A percentile compares a stretch with the other conserved stretches of the same genome.
Conservation (phyloP, 83 land plant genomes). For the Picea engelmannii region DNA sequence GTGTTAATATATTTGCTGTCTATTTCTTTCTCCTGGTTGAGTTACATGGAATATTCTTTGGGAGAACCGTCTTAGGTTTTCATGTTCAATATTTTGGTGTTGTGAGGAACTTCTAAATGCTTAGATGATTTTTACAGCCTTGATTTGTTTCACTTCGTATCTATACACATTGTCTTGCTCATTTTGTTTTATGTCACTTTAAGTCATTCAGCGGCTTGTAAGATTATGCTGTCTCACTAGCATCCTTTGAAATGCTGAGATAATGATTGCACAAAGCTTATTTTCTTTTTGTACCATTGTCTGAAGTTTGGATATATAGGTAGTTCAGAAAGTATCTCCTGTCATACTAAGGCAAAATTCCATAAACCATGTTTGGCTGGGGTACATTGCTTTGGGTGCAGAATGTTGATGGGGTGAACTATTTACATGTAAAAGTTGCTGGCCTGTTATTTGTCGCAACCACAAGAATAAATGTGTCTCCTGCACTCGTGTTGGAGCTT, state of each 20-base stretch:
- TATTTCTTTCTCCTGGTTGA: not conserved
- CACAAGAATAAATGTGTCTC: conserved; percentile 87
- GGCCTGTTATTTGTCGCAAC: conserved; percentile 97
- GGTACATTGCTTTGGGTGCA: conserved; percentile 24
- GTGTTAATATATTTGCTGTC: not conserved
- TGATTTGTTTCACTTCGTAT: not conserved
- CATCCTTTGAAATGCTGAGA: not conserved
- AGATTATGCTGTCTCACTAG: not conserved
- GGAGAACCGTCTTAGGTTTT: not conserved
- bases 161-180: not conserved
- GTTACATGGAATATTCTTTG: not conserved
- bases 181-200: not conserved
- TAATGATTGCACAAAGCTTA: not conserved
- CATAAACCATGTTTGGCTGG: not conserved
- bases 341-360: not conserved
- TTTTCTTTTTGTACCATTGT: not conserved
- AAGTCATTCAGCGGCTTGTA: not conserved
- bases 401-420: conserved; percentile 98
- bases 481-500: conserved; percentile 94
- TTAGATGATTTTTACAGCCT: not conserved
- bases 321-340: conserved; percentile 1
- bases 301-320: not conserved
- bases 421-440: conserved; percentile 93
- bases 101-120: too few species aligned
- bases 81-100: not conserved